These are phyloP conservation scores for Exserohilum rostratum DNA, from an alignment of 2,329 filamentous ascomycete species.

Conservation along the genomic window DNA sequence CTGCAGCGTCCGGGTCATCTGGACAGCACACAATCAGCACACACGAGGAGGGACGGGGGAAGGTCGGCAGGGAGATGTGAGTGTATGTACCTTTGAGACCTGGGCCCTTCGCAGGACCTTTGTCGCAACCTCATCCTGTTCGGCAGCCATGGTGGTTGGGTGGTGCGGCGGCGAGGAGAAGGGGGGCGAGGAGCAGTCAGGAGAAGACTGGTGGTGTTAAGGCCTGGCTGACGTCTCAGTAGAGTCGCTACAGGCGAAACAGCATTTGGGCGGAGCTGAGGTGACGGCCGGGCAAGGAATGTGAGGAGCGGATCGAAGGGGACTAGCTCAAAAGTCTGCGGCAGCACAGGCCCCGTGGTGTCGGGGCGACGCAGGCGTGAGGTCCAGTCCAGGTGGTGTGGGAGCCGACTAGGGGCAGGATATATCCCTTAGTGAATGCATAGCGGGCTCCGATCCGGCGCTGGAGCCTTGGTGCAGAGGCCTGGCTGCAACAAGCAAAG, in stretches of 20 bases:
- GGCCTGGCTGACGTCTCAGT: conserved; percentile 35
- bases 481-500: conserved; percentile 18
- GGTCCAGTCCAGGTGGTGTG: conserved; percentile 9
- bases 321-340: conserved; percentile 30
- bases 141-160: conserved; percentile 38
- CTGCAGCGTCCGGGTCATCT: conserved; percentile 94
- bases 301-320: conserved; percentile 33
- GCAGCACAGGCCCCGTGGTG: conserved; percentile 36
- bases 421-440: conserved; percentile 1
- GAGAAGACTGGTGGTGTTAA: conserved; percentile 19
- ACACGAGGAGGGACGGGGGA: conserved; percentile 21
- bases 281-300: conserved; percentile 33
- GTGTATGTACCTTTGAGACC: conserved; percentile 48
- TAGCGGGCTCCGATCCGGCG: conserved; percentile 17
- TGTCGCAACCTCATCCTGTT: conserved; percentile 50
- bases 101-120: conserved; percentile 53
- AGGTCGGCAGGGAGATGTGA: conserved; percentile 16
- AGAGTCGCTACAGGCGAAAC: conserved; percentile 33
- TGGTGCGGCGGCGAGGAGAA: conserved; percentile 11
- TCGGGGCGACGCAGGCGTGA: conserved; percentile 16
- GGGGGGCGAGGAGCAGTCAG: conserved; percentile 11
- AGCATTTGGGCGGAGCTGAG: conserved; percentile 38
- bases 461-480: conserved; percentile 28
- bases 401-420: conserved; percentile 5
- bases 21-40: conserved; percentile 35